These are phyloP conservation scores for Lachancea nothofagi DNA, from an alignment of 805 yeast genomes.

Conservation along the genomic window DNA sequence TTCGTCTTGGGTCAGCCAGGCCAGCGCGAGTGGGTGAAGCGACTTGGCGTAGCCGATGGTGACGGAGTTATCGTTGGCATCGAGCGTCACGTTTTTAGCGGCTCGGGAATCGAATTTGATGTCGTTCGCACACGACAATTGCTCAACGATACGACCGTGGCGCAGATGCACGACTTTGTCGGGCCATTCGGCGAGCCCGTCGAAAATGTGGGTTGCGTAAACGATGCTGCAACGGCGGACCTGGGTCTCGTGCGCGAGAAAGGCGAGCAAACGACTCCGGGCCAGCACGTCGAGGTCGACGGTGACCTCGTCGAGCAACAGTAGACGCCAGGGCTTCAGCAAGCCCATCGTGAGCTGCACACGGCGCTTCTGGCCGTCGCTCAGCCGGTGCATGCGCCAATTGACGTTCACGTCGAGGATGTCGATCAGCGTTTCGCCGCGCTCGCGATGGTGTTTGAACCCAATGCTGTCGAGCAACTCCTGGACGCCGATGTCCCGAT, in stretches of 20 bases:
- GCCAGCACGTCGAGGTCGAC: slow-evolving; percentile 94
- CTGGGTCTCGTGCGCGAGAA: slow-evolving; percentile 68
- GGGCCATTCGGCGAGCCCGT: slow-evolving; percentile 90
- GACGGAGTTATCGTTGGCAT: slow-evolving; percentile 14
- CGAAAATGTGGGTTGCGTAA: slow-evolving; percentile 95
- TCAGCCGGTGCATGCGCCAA: slow-evolving; percentile 89
- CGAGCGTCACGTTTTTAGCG: slow-evolving; percentile 9
- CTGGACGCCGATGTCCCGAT: slow-evolving; percentile 85
- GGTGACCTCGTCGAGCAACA: slow-evolving; percentile 92
- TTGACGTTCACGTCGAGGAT: slow-evolving; percentile 77
- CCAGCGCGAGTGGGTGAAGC: slow-evolving; percentile 66
- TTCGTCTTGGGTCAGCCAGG: slow-evolving; percentile 54
- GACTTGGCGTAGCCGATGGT: slow-evolving; percentile 37
- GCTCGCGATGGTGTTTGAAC: slow-evolving; percentile 62
- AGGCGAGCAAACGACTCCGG: slow-evolving; percentile 64
- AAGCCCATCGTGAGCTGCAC: slow-evolving; percentile 94
- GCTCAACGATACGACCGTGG: slow-evolving; percentile 50
- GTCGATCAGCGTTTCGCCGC: slow-evolving; percentile 70
- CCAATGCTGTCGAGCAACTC: slow-evolving; percentile 78
- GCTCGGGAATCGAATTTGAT: slow-evolving; percentile 29
- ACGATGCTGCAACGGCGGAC: slow-evolving; percentile 69
- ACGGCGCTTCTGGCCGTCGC: slow-evolving; percentile 93
- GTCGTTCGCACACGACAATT: slow-evolving; percentile 32
- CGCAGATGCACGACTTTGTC: slow-evolving; percentile 73
- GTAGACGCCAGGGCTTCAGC: slow-evolving; percentile 80